Conservation (phyloP, 495 filamentous ascomycete genomes). For the Talaromyces proteolyticus region DNA sequence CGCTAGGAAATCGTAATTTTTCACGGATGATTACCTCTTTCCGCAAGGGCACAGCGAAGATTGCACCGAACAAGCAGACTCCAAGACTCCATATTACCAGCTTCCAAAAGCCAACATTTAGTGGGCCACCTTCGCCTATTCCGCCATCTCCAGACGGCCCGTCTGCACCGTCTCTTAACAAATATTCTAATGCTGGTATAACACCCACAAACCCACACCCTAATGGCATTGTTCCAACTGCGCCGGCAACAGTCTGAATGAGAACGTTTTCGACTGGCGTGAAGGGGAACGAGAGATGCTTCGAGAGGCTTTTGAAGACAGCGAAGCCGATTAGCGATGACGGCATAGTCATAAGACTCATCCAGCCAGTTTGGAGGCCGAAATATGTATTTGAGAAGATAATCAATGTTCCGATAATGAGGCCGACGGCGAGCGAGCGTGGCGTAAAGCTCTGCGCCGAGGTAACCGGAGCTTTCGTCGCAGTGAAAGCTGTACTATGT, state of each 20-base stretch:
- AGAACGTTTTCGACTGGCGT: constrained; percentile 95
- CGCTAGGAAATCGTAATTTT: constrained; percentile 87
- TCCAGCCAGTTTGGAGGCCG: constrained; percentile 95
- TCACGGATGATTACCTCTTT: constrained; percentile 89
- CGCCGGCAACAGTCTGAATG: constrained; percentile 92
- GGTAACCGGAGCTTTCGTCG: constrained; percentile 12
- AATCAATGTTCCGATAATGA: constrained; percentile 81
- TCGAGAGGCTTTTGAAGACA: constrained; percentile 76
- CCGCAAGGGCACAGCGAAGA: constrained; percentile 85
- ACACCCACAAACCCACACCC: constrained; percentile 95
- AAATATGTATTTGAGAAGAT: constrained; percentile 98
- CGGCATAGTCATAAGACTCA: constrained; percentile 83
- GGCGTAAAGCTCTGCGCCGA: constrained; percentile 63
- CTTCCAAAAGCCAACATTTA: constrained; percentile 66
- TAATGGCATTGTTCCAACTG: constrained; percentile 94
- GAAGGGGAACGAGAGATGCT: constrained; percentile 70
- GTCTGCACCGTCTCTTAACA: constrained; percentile 68
- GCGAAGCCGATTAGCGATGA: constrained; percentile 94
- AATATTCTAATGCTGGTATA: constrained; percentile 83
- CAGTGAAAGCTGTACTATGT: background rate
- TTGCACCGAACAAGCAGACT: constrained; percentile 90
- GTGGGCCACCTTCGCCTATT: constrained; percentile 55
- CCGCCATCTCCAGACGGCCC: constrained; percentile 49
- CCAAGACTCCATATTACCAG: constrained; percentile 85
- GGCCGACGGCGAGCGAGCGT: constrained; percentile 72